Evolutionary conservation across 352 stramenopile species (phyloP).

Genomic region (Pythium aquatile): DNA sequence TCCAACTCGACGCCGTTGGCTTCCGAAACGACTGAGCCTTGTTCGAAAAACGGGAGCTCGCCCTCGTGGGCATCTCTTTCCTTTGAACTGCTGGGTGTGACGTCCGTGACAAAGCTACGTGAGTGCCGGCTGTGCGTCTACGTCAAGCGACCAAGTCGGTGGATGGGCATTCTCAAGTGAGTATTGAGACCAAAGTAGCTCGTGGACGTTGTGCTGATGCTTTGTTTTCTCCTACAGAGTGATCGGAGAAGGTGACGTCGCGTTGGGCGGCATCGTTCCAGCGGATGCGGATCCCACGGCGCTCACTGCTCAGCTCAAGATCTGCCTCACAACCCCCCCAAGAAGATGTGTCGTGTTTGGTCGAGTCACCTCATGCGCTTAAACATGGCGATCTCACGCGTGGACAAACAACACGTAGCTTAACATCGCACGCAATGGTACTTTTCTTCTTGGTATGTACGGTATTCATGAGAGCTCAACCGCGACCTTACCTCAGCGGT

Average conservation of each 20-base stretch:
- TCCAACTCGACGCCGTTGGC: neutral
- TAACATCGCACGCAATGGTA: too few relatives aligned
- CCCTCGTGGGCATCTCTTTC: neutral
- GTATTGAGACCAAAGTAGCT: neutral
- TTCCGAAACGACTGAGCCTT: neutral
- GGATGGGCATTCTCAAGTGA: neutral
- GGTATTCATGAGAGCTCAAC: too few relatives aligned
- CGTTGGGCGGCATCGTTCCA: neutral
- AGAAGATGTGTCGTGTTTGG: neutral
- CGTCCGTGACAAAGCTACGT: neutral
- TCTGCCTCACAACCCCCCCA: neutral
- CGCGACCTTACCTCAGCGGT: too few relatives aligned
- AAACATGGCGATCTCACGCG: neutral
- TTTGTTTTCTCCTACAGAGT: too few relatives aligned
- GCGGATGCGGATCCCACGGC: neutral
- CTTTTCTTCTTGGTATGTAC: too few relatives aligned
- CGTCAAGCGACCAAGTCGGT: conserved; percentile 1
- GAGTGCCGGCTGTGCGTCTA: neutral
- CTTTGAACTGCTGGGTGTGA: neutral
- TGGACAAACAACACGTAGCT: too few relatives aligned
- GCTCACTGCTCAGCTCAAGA: neutral
- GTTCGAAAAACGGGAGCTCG: neutral
- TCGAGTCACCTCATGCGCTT: neutral
- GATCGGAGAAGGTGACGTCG: neutral
- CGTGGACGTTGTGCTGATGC: too few relatives aligned